Percentiles rank a stretch among this genome's conserved stretches.
phyloP scores from a whole-genome alignment of 495 filamentous ascomycete species.

The Pseudevernia furfuracea region DNA sequence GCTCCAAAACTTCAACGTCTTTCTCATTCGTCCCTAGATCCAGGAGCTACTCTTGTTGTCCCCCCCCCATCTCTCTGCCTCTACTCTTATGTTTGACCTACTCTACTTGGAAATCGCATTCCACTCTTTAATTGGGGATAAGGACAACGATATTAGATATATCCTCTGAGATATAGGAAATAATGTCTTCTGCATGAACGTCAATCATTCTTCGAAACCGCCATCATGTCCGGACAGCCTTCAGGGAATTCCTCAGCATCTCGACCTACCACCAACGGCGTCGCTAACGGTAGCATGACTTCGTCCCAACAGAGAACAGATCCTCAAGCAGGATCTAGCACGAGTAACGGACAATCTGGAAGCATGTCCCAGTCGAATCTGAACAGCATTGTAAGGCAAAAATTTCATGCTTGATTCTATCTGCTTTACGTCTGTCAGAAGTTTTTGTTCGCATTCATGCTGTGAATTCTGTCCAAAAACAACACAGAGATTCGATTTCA shows the following conservation, averaged over 20 bases:
- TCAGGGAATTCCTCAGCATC: constrained; percentile 33
- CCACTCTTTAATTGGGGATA: neutral
- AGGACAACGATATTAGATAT: neutral
- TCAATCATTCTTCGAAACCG: neutral
- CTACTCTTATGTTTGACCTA: too few relatives aligned
- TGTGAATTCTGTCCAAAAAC: neutral
- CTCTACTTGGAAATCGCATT: neutral
- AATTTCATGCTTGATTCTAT: constrained; percentile 13
- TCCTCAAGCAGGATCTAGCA: constrained; percentile 15
- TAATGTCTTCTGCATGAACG: neutral
- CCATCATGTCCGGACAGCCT: constrained; percentile 28
- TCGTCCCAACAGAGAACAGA: constrained; percentile 40
- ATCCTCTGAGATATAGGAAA: neutral
- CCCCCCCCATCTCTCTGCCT: neutral
- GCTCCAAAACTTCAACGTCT: neutral
- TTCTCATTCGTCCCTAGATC: neutral
- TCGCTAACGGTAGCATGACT: constrained; percentile 46
- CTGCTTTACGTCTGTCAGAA: constrained; percentile 7
- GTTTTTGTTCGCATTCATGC: neutral
- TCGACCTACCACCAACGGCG: constrained; percentile 47
- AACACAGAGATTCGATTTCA: neutral
- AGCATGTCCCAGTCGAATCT: constrained; percentile 75
- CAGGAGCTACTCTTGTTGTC: neutral
- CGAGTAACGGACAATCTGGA: constrained; percentile 31
- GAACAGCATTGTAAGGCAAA: constrained; percentile 80